Evolutionary conservation across 441 rosid species (phyloP).

Genomic region (Metrosideros polymorpha): DNA sequence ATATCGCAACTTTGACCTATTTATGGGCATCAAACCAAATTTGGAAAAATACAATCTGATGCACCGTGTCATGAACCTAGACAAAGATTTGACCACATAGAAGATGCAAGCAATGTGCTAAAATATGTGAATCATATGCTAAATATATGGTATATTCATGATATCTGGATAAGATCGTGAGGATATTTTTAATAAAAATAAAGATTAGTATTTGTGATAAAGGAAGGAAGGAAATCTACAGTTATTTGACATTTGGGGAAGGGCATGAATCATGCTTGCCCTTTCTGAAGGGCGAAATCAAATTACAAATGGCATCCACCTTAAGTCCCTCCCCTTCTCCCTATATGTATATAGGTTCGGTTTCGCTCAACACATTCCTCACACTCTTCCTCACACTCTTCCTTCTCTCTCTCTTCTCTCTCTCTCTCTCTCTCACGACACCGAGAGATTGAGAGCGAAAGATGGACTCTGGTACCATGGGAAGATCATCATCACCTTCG

Average conservation of each 20-base stretch:
- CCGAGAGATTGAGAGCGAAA: neutral
- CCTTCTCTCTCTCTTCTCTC: neutral
- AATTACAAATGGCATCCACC: neutral
- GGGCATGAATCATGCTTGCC: neutral
- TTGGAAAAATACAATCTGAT: rapidly evolving
- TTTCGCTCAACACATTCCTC: neutral
- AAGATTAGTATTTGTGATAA: neutral
- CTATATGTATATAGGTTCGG: neutral
- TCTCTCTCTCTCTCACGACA: neutral
- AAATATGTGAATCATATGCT: neutral
- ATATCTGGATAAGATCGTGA: neutral
- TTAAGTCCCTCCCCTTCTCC: neutral
- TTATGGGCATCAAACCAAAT: neutral
- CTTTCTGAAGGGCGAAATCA: neutral
- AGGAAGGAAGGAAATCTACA: neutral
- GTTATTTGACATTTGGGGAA: neutral
- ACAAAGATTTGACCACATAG: neutral
- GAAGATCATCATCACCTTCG: neutral
- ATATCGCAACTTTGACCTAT: neutral
- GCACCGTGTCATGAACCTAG: neutral
- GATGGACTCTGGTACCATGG: neutral
- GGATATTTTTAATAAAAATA: neutral
- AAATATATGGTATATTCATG: neutral
- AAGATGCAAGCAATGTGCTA: no score
- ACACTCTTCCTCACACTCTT: neutral